These are phyloP conservation scores for Aspergillus sp. DNA, from an alignment of 2,329 filamentous ascomycete genomes.

Conservation along the genomic window DNA sequence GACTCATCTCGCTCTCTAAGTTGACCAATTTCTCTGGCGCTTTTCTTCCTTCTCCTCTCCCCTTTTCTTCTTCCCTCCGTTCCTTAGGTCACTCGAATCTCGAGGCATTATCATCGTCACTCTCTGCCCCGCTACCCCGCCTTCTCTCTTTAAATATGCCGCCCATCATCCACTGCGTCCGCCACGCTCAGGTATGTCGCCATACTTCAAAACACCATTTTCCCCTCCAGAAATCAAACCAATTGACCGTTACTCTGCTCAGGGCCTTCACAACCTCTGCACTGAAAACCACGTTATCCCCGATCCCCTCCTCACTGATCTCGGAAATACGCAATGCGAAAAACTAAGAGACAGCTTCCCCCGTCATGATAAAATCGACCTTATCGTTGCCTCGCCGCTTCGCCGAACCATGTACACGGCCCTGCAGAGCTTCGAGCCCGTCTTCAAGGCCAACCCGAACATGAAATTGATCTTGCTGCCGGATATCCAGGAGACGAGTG, in stretches of 20 bases:
- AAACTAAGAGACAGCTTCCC: conserved; percentile 67
- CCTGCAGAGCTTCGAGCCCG: conserved; percentile 68
- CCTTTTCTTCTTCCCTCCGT: background rate
- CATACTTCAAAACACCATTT: background rate
- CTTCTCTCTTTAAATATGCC: conserved; percentile 38
- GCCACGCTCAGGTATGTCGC: conserved; percentile 50
- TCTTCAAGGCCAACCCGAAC: conserved; percentile 50
- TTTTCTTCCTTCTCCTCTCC: conserved; percentile 10
- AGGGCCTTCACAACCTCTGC: conserved; percentile 81
- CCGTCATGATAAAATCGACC: conserved; percentile 66
- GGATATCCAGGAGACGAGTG: conserved; percentile 77
- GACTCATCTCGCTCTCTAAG: conserved; percentile 18
- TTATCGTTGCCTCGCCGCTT: conserved; percentile 78
- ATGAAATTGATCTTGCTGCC: conserved; percentile 69
- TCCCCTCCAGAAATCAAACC: background rate
- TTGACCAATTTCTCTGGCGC: background rate
- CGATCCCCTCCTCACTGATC: conserved; percentile 78
- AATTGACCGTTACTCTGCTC: conserved; percentile 24
- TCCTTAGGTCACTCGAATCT: background rate
- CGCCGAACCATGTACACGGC: conserved; percentile 81
- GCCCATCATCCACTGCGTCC: conserved; percentile 50
- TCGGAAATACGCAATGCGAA: conserved; percentile 76
- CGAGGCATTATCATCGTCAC: conserved; percentile 1
- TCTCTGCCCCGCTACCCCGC: conserved; percentile 31
- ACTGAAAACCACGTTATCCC: conserved; percentile 70